Base-by-base conservation (phyloP, 768 basidiomycete species). In the Lactarius tabidus region DNA sequence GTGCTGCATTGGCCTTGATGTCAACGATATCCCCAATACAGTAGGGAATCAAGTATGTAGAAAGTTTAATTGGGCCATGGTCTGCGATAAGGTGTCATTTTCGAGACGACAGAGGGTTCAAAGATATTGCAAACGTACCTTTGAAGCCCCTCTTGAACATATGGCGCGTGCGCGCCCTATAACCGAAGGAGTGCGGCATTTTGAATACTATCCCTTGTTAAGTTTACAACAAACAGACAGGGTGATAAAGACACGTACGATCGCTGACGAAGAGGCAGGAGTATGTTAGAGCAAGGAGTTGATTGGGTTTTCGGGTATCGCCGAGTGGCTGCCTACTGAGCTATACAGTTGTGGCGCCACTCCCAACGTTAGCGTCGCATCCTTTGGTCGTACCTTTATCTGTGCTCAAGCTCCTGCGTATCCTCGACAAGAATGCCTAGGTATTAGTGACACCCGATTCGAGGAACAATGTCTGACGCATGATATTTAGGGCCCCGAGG, bases 131-230 rank as follows among this genome's bases (percentile, higher is more conserved):
- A 39, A 60, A 71, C 84, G 73, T 78, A 95, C 95, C 87, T 86
- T 96, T 96, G 90, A 98, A 98, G 75, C 88, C 90, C 82, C 91
- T 85, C 87, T 92, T 95, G 91, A 99, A 98, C 95, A 98, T 97
- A 82, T 95, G 83, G 88, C 96, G 95, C 89, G 96, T 98, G 74
- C 96, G 95, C 91, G 96, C 96, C 77, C 96, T 90, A 84, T 95
- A 93, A 93, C 96, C 96, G 86, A 89, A 99, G 64, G 96, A 98
- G 93, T 98, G 94, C 83, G 96, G 96, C 96, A 99, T 98, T 78
- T 88, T 87, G 86, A 84, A 76, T 81, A 70, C 82, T 88, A 73
- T 38, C 29, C 57, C 5, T 18, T 6, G 9, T 53, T 57, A 15
- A 51, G 29, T 23, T 59, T 33, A 66, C 62, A 64, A 48, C 51